Percentiles rank a stretch among this genome's conserved stretches.
phyloP scores from a whole-genome alignment of 371 early-diverging fungal genomes.

The Apophysomyces variabilis region DNA sequence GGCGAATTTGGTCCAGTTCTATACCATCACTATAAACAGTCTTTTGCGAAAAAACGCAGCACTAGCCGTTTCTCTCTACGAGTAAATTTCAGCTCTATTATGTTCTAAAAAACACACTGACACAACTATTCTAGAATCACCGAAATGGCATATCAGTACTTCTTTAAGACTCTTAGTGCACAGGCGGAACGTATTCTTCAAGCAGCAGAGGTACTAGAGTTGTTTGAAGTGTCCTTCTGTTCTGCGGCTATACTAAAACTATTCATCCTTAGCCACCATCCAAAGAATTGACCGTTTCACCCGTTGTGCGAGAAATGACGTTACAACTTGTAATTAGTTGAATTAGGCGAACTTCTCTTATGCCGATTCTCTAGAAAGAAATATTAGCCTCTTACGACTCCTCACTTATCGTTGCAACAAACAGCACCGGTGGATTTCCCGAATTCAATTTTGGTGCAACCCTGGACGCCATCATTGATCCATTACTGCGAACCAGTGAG shows the following conservation, averaged over 20 bases:
- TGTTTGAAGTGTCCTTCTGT: no score
- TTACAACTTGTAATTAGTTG: slow-evolving; percentile 60
- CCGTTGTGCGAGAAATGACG: slow-evolving; percentile 68
- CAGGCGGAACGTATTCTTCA: slow-evolving; percentile 71
- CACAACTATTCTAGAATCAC: slow-evolving; percentile 49
- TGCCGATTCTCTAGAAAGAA: slow-evolving; percentile 59
- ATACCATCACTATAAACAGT: slow-evolving; percentile 66
- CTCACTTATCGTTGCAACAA: slow-evolving; percentile 58
- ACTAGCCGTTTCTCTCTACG: slow-evolving; percentile 61
- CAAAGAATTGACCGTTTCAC: slow-evolving; percentile 63
- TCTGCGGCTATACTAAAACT: not conserved
- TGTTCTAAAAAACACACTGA: not conserved
- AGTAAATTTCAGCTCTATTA: slow-evolving; percentile 41
- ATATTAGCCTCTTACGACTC: slow-evolving; percentile 81
- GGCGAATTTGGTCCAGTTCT: slow-evolving; percentile 80
- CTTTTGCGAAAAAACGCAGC: slow-evolving; percentile 63
- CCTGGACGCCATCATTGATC: slow-evolving; percentile 73
- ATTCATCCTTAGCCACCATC: slow-evolving; percentile 55
- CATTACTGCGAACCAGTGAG: slow-evolving; percentile 74
- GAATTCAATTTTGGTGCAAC: slow-evolving; percentile 68
- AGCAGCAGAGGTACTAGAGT: slow-evolving; percentile 48
- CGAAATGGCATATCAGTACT: slow-evolving; percentile 69
- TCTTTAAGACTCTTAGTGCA: slow-evolving; percentile 68
- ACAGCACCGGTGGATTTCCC: slow-evolving; percentile 34
- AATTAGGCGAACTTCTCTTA: not conserved